Evolutionary conservation across 345 rosid species (phyloP), one percentile per base, ranked within the genome.

Genomic region (Arabis hirsuta): DNA sequence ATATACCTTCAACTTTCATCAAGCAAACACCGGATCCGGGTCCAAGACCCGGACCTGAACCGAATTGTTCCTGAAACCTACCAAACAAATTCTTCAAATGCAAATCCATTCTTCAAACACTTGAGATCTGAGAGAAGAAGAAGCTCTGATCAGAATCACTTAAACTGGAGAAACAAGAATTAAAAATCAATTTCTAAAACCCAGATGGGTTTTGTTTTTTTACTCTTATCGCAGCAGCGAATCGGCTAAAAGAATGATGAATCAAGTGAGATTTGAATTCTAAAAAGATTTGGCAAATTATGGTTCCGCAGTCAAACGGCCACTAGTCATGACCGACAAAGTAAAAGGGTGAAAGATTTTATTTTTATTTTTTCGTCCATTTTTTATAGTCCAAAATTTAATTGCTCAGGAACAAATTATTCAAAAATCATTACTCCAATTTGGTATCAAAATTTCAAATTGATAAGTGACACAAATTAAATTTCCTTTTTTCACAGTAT

Each of bases 41-140:
- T 68, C 90, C 94, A 13, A 86, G 89, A 34, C 89, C 91, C 0
- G 91, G 88, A 77, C 95, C 91, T 63, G 91, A 82, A 14, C 95
- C 88, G 61, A 88, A 86, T 64, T 88, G 91, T 54, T 86, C 88
- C 24, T 85, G 84, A 73, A 83, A 78, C 74, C 95, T 85, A 80
- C 63, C 86, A 65, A 85, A 85, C 61, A 86, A 67, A 50, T 67
- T 83, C 86, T 88, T 85, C 80, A 86, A 83, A 80, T 86, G 88
- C 79, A 88, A 69, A 71, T 88, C 91, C 95, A 88, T 88, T 43
- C 16, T 68, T 53, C 56, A 68, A 12, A 7, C 22, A 19, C 13
- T 55, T 55, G 20, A 69, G 75, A 76, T 76, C 70, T 62, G 58
- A 69, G 48, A 52, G 3, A 53, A n/a, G 24, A 62, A 51, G 38